Evolutionary conservation across 1,139 yeast species (phyloP), one percentile per base, ranked within the genome.

Genomic region (Eremothecium sinecaudum): DNA sequence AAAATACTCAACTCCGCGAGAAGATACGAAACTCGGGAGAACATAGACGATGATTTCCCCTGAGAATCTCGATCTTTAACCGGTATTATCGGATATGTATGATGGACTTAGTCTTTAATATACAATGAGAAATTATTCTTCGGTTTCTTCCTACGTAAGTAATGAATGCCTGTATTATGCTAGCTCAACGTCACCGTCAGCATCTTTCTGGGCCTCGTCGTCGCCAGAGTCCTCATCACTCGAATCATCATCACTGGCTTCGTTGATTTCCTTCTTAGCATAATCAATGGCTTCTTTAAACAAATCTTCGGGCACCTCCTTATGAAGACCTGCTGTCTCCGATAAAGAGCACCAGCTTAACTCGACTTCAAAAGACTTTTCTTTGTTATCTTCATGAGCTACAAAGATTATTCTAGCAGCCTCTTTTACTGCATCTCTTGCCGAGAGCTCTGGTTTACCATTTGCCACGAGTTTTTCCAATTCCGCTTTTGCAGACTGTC

Each of bases 311-410:
- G 94, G 93, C 26, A 90, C 81, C 47, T 73, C 71, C 53, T 77
- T 73, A 56, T 90, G 97, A 43, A 65, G 59, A n/a, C 96, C 92
- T 6, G 69, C 69, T 7, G 96, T 87, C 51, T 79, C 92, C 26
- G 73, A 69, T 28, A 59, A 56, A 28, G 92, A 76, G 37, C 74
- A 73, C 97, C 98, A 90, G 45, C 93, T 75, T 53, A 92, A 71
- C 56, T 92, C 99, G 47, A 92, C 70, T 62, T 92, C 98, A 57
- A 86, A 90, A 43, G 87, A 97, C 62, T 90, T 90, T 58, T 90
- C 98, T 62, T 90, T 92, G 60, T 86, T 84, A 55, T 92, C 98
- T 62, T 92, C 98, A 55, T 92, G 98, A 2, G 97, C 96, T 47
- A 80, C 68, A 54, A 83, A 81, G 51, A 92, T 82, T 57, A 92